phyloP scores from a whole-genome alignment of 768 basidiomycete species.

The Brasilioporus rufonigricans region DNA sequence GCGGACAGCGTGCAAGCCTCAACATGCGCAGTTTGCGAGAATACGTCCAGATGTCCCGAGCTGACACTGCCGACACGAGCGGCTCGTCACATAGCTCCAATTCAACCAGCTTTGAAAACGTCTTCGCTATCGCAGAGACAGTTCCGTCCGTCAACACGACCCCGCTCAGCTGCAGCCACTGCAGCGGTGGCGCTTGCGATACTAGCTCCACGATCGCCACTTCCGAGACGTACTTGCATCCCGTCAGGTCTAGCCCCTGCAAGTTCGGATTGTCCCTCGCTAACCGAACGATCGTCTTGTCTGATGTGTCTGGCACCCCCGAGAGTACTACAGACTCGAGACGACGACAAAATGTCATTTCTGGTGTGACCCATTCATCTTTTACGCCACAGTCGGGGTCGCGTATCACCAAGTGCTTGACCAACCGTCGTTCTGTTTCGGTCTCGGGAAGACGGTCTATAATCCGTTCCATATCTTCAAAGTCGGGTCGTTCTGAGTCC shows the following conservation, averaged over 20 bases:
- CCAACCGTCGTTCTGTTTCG: constrained; percentile 55
- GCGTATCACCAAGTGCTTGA: constrained; percentile 58
- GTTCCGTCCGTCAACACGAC: constrained; percentile 57
- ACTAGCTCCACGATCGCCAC: constrained; percentile 73
- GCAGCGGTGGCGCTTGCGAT: constrained; percentile 61
- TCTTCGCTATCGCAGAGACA: constrained; percentile 68
- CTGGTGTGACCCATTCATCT: constrained; percentile 58
- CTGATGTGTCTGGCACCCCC: constrained; percentile 63
- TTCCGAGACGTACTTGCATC: constrained; percentile 75
- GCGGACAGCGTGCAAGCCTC: constrained; percentile 72
- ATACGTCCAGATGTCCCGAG: constrained; percentile 81
- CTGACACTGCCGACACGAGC: constrained; percentile 61
- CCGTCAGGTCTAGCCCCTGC: constrained; percentile 72
- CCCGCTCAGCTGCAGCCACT: constrained; percentile 73
- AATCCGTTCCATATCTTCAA: constrained; percentile 57
- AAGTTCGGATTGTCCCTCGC: constrained; percentile 63
- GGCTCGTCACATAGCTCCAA: constrained; percentile 74
- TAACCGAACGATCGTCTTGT: constrained; percentile 64
- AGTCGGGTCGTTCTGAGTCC: constrained; percentile 22
- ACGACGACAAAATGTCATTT: constrained; percentile 59
- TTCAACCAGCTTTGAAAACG: constrained; percentile 76
- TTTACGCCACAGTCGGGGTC: constrained; percentile 40
- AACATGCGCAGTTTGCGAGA: constrained; percentile 74
- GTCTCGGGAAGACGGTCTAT: constrained; percentile 58
- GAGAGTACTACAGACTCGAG: constrained; percentile 68